Base-by-base conservation (phyloP, 2,329 filamentous ascomycete genomes). In the Diatrype stigma region DNA sequence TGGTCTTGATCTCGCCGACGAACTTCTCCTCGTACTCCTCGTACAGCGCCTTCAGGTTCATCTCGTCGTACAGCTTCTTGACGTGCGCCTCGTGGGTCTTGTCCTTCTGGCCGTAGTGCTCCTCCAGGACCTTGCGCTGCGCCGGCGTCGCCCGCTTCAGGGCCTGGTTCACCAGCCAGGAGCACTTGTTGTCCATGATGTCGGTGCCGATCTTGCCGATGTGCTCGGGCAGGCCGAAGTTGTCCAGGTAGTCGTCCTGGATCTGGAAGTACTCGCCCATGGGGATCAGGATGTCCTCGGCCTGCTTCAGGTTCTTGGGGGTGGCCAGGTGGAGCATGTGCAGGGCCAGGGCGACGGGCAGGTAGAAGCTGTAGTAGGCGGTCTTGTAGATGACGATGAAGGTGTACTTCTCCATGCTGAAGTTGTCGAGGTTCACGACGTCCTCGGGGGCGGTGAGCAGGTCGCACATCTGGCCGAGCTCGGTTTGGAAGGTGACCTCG, bases 371-470 rank as follows among this genome's bases (percentile, higher is more conserved):
- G 80, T 99, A 99, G 79, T 95, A 99, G 47, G 94, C 92, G 22
- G 94, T 99, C 85, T 99, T 99, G 85, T 96, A 97, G 74, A 96
- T 89, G 75, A 99, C 94, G 67, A 99, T 99, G 80, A 97, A 99
- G 64, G 80, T 85, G 79, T 96, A 96, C 80, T 96, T 99, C 56
- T 92, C 82, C 72, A 96, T 80, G 71, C 85, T 91, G 80, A 99
- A 99, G 78, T 96, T 96, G 80, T 89, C 79, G 57, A 99, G 85
- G 74, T 97, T 85, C 66, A 97, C 89, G 56, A 86, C 79, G 70
- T 96, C 92, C 75, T 99, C 94, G 40, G 94, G 94, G 35, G 94
- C 94, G 45, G 94, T 99, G 69, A 97, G 84, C 58, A 99, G 79
- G 71, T 99, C 94, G 71, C 91, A 95, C 50, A 91, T 79, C 80